Evolutionary conservation across 73 alveolate genomes (phyloP).

Genomic region (Stentor roeselii): DNA sequence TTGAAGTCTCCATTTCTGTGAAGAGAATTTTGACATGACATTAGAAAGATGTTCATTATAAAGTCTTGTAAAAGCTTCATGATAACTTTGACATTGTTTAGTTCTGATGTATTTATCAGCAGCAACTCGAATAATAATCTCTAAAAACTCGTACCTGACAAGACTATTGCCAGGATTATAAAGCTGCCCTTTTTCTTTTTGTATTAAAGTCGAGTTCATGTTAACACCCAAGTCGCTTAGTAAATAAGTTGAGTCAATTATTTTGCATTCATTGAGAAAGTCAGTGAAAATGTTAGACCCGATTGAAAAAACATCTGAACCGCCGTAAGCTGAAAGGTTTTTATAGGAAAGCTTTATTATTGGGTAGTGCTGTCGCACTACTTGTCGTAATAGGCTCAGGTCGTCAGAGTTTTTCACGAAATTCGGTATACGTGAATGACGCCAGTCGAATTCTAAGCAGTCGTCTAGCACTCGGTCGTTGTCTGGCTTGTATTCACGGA

Average conservation of each 20-base stretch:
- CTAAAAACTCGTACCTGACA: slow-evolving; percentile 68
- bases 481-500: slow-evolving; percentile 47
- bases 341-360: slow-evolving; percentile 39
- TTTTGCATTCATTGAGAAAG: slow-evolving; percentile 35
- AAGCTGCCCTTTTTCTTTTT: slow-evolving; percentile 5
- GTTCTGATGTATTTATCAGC: slow-evolving; percentile 41
- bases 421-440: slow-evolving; percentile 46
- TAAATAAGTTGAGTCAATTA: slow-evolving; percentile 16
- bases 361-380: slow-evolving; percentile 36
- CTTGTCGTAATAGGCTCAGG: slow-evolving; percentile 31
- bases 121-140: slow-evolving; percentile 62
- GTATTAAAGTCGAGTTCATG: slow-evolving; percentile 14
- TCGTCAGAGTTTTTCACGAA: slow-evolving; percentile 40
- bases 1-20: slow-evolving; percentile 58
- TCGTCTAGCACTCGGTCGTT: slow-evolving; percentile 38
- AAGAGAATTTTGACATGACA: slow-evolving; percentile 38
- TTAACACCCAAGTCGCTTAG: slow-evolving; percentile 34
- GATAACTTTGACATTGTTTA: slow-evolving; percentile 33
- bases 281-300: slow-evolving; percentile 31
- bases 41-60: slow-evolving; percentile 47
- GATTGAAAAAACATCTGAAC: slow-evolving; percentile 43
- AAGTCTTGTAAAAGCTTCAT: slow-evolving; percentile 57
- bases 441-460: slow-evolving; percentile 79
- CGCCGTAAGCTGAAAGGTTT: slow-evolving; percentile 49
- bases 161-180: slow-evolving; percentile 59